phyloP scores from a whole-genome alignment of 2,329 filamentous ascomycete genomes.

The Bipolaris cookei region DNA sequence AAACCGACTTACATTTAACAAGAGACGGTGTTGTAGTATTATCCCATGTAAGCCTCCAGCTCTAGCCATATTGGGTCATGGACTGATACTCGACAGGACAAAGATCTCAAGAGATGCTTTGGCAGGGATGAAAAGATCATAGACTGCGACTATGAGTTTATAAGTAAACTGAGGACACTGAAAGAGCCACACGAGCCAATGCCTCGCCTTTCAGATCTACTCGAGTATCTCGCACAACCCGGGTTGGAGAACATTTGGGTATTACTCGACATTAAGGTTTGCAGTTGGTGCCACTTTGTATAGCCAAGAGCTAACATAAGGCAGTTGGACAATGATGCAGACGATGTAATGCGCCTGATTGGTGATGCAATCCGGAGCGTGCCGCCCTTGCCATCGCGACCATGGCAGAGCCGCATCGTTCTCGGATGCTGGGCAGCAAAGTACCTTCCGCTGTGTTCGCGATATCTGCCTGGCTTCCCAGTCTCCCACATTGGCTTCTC shows the following conservation, averaged over 20 bases:
- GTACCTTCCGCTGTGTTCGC: slow-evolving; percentile 69
- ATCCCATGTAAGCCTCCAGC: slow-evolving; percentile 67
- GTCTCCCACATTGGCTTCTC: slow-evolving; percentile 73
- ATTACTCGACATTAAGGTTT: slow-evolving; percentile 85
- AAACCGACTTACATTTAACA: slow-evolving; percentile 86
- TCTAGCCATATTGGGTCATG: background rate
- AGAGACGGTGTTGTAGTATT: slow-evolving; percentile 84
- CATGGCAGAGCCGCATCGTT: slow-evolving; percentile 77
- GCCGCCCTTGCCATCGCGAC: slow-evolving; percentile 50
- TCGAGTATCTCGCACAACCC: slow-evolving; percentile 72
- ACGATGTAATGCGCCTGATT: slow-evolving; percentile 73
- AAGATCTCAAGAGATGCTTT: slow-evolving; percentile 79
- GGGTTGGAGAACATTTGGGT: slow-evolving; percentile 75
- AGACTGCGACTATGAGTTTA: slow-evolving; percentile 77
- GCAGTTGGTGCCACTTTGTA: slow-evolving; percentile 2
- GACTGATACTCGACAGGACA: slow-evolving; percentile 62
- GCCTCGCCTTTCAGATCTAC: slow-evolving; percentile 75
- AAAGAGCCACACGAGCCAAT: slow-evolving; percentile 72
- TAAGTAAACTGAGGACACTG: slow-evolving; percentile 71
- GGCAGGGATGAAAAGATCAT: slow-evolving; percentile 73
- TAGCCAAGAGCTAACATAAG: slow-evolving; percentile 9
- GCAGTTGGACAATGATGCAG: slow-evolving; percentile 72
- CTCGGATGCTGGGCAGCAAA: slow-evolving; percentile 83
- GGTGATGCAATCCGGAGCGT: slow-evolving; percentile 66
- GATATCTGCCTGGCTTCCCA: slow-evolving; percentile 67